Conservation (phyloP, 805 yeast species). For the Soucietia sequanensis region DNA sequence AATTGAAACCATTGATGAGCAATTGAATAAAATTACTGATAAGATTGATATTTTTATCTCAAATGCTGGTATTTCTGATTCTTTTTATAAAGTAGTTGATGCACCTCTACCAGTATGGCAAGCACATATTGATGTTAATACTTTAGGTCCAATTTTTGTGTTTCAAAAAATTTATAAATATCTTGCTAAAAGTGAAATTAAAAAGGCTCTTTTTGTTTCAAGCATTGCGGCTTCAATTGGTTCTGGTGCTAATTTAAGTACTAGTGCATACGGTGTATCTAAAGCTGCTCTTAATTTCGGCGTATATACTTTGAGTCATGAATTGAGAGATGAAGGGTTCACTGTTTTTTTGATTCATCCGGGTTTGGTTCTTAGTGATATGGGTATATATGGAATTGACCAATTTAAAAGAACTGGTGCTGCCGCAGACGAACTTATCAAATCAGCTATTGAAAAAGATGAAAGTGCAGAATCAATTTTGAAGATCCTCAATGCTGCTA, state of each 20-base stretch:
- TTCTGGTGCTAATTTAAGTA: slow-evolving; percentile 14
- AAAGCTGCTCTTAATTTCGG: slow-evolving; percentile 36
- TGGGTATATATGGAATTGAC: slow-evolving; percentile 14
- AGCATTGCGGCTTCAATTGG: slow-evolving; percentile 25
- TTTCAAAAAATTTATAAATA: slow-evolving; percentile 24
- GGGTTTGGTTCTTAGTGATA: slow-evolving; percentile 39
- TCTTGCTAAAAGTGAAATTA: slow-evolving; percentile 17
- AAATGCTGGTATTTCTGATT: slow-evolving; percentile 24
- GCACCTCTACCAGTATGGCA: slow-evolving; percentile 15
- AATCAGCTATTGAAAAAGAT: slow-evolving; percentile 8
- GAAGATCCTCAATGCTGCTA: slow-evolving; percentile 7
- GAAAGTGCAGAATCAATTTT: slow-evolving; percentile 8
- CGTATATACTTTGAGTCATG: slow-evolving; percentile 21
- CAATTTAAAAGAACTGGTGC: slow-evolving; percentile 1
- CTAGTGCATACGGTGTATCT: slow-evolving; percentile 30
- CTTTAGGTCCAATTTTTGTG: slow-evolving; percentile 30
- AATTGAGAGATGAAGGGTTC: slow-evolving; percentile 21
- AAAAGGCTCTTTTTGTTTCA: slow-evolving; percentile 27
- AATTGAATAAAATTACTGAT: slow-evolving; percentile 8
- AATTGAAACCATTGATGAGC: slow-evolving; percentile 11
- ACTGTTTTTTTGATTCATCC: slow-evolving; percentile 35
- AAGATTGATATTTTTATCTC: slow-evolving; percentile 30
- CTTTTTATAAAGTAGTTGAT: slow-evolving; percentile 12
- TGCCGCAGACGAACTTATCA: slow-evolving; percentile 1
- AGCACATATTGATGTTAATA: slow-evolving; percentile 17